Percentiles rank a stretch among this genome's conserved stretches.
phyloP scores from a whole-genome alignment of 352 stramenopile genomes.

The Phytopythium vexans region DNA sequence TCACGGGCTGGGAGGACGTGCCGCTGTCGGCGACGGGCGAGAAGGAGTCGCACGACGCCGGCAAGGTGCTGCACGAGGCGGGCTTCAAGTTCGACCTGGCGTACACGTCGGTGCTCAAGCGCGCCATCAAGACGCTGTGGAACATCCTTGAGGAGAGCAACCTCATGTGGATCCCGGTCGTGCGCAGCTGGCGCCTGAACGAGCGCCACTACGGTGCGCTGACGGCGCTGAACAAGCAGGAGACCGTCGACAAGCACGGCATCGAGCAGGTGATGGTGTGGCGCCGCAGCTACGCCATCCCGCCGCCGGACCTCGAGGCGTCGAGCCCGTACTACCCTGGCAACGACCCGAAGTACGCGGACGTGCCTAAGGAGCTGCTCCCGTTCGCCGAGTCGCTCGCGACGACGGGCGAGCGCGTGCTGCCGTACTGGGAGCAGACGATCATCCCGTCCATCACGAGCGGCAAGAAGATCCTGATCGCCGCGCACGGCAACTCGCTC shows the following conservation, averaged over 20 bases:
- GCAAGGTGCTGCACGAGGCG: constrained; percentile 90
- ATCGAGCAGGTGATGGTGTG: constrained; percentile 98
- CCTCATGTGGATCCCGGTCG: constrained; percentile 97
- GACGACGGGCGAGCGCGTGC: constrained; percentile 92
- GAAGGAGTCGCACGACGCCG: constrained; percentile 93
- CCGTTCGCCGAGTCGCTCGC: constrained; percentile 93
- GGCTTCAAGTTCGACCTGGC: constrained; percentile 94
- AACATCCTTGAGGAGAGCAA: constrained; percentile 96
- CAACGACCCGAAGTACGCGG: constrained; percentile 90
- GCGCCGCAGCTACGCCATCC: constrained; percentile 96
- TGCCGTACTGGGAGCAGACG: constrained; percentile 94
- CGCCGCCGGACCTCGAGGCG: constrained; percentile 90
- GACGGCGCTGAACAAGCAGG: constrained; percentile 98
- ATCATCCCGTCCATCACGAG: constrained; percentile 94
- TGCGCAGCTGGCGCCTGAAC: constrained; percentile 94
- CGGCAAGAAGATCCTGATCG: constrained; percentile 96
- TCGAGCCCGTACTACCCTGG: constrained; percentile 88
- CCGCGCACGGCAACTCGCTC: constrained; percentile 97
- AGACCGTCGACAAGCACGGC: constrained; percentile 98
- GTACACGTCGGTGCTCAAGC: constrained; percentile 96
- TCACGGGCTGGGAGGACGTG: constrained; percentile 98
- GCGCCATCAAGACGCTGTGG: constrained; percentile 97
- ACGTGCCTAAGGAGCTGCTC: constrained; percentile 87
- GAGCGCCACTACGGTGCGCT: constrained; percentile 99
- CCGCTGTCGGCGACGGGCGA: constrained; percentile 86